Evolutionary conservation across 139 green algal genomes (phyloP).

Genomic region (Tetraselmis chui): DNA sequence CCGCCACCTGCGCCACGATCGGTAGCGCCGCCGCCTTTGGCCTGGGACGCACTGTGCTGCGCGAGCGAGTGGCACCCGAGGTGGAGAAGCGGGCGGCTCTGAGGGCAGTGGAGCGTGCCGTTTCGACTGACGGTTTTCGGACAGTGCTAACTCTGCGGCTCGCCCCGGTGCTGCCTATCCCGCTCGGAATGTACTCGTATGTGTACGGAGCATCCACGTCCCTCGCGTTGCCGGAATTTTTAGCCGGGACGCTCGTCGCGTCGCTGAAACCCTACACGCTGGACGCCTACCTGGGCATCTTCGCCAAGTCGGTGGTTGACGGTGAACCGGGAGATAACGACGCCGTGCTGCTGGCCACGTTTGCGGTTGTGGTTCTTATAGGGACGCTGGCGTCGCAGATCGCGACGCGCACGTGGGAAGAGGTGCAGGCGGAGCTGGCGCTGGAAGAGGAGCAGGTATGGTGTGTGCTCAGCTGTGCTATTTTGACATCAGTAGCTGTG

Average conservation of each 20-base stretch:
- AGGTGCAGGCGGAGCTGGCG: not conserved
- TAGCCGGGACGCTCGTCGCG: not conserved
- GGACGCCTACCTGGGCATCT: not conserved
- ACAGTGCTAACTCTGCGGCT: not conserved
- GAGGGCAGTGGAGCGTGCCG: not conserved
- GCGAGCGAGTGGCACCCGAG: not conserved
- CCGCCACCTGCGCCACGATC: not conserved
- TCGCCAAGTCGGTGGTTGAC: not conserved
- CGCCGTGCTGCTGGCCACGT: not conserved
- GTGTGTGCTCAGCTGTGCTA: too few species aligned
- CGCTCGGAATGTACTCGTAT: not conserved
- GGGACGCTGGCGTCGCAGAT: not conserved
- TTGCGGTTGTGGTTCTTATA: not conserved
- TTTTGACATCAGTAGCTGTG: too few species aligned
- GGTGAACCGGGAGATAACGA: not conserved
- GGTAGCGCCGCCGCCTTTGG: not conserved
- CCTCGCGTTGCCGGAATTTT: not conserved
- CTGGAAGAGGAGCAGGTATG: too few species aligned
- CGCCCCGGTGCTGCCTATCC: not conserved
- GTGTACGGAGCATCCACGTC: not conserved
- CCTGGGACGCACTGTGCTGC: not conserved
- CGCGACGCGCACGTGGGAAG: not conserved
- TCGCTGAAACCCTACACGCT: not conserved
- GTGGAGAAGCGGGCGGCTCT: not conserved
- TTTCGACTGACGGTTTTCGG: not conserved